Evolutionary conservation across 441 rosid genomes (phyloP), one percentile per base, ranked within the genome.

Genomic region (Erysimum pusillum): DNA sequence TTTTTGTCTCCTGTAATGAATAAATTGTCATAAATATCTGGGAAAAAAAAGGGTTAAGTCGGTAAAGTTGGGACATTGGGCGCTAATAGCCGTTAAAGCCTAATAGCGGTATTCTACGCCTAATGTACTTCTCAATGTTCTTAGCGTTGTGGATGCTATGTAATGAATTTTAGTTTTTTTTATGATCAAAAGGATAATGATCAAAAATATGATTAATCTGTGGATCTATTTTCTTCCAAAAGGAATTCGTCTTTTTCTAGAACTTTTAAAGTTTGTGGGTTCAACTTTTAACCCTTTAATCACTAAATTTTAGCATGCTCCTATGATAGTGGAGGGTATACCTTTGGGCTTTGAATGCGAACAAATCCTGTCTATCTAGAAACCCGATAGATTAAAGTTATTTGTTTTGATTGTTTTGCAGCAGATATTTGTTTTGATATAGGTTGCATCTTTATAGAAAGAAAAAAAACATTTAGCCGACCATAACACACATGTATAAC

Each of bases 1-100:
- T 59, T 49, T 72, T 64, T 71, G 60, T 71, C 45, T 56, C 67
- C 32, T 53, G 44, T 63, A 54, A 62, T 69, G 75, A 69, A 63
- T 69, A 35, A 14, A 11, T 62, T 25, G 36, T 31, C 52, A 42
- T 15, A n/a, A 7, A 59, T 34, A 75, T 22, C 39, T 67, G 61
- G 36, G 18, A 64, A 52, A 39, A 14, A 41, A 39, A 17, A 39
- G 25, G 13, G 22, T 46, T 46, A 36, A 65, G 58, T 25, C 38
- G 63, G 10, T 73, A 22, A 18, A 62, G 18, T 54, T 39, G 35
- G 45, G 53, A 34, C 52, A 44, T 41, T 31, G 8, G 70, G 63
- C 8, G 32, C 56, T 15, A 44, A 20, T 46, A 42, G 65, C 61
- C 45, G 12, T 59, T n/a, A 45, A 22, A 9, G 49, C 51, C 48